Evolutionary conservation across 2,329 filamentous ascomycete species (phyloP), one percentile per base, ranked within the genome.

Genomic region (Calycina herbarum): DNA sequence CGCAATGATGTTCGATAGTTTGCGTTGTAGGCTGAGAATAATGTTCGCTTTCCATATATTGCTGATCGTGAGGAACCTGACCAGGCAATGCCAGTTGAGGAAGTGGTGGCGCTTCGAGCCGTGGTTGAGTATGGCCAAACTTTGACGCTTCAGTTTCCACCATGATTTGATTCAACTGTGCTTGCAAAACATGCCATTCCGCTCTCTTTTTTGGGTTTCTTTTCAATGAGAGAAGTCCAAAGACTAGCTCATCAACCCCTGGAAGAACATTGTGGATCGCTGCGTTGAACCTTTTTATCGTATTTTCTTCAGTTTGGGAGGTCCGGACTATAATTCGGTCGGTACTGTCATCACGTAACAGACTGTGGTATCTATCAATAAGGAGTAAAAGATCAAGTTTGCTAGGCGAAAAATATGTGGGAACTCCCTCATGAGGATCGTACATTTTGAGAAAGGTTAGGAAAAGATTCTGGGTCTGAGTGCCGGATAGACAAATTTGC

Each of bases 361-460:
- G 8, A 13, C 11, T 11, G 48, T 54, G 20, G 20, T 54, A 27
- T 54, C 48, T 54, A 11, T 54, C 24, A 13, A 54, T 54, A 7
- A 54, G 20, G 10, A 54, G 48, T 54, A 54, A 54, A 24, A 54
- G 48, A 27, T 54, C 48, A 27, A 54, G 20, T 54, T 54, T 54
- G 20, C 20, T 54, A 13, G 48, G 48, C 3, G 48, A 54, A 54
- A 54, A 54, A 13, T 24, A 24, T 1, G 48, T 54, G 24, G 48
- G 8, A 24, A 13, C 24, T 13, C 11, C 8, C 48, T 24, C 48
- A 40, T 17, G 11, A 40, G 13, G 38, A 40, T 40, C 38, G 5
- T 40, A 40, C 20, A 54, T 54, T 51, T 51, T 54, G 48, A 13
- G 24, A 13, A 11, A 13, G 24, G 6, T n/a, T 45, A n/a, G 17